phyloP scores from a whole-genome alignment of 495 filamentous ascomycete species.

The Trichoderma erinaceum region DNA sequence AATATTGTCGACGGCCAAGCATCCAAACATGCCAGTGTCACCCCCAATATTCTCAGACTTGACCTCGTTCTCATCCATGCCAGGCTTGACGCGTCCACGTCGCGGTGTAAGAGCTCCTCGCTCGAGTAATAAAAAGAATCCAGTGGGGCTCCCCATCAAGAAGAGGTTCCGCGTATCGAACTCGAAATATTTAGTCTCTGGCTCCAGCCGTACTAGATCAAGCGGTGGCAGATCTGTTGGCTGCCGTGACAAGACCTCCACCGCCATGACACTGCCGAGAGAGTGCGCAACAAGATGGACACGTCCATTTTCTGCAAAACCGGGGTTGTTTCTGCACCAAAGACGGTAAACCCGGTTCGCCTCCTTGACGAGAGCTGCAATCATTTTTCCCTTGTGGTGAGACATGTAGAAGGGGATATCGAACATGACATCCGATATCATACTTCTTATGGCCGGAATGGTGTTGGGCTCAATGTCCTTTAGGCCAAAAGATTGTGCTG shows the following conservation, averaged over 20 bases:
- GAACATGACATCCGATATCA: conserved; percentile 95
- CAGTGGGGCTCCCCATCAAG: conserved; percentile 84
- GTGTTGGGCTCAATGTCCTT: conserved; percentile 89
- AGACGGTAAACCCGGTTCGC: conserved; percentile 89
- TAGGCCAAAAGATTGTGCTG: conserved; percentile 62
- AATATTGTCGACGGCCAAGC: conserved; percentile 87
- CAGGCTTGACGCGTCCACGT: conserved; percentile 65
- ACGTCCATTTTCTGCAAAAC: conserved; percentile 69
- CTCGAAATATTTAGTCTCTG: conserved; percentile 66
- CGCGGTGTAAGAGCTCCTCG: conserved; percentile 76
- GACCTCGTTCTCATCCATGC: conserved; percentile 55
- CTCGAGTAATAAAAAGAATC: conserved; percentile 88
- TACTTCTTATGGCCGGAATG: conserved; percentile 77
- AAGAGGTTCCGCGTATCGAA: conserved; percentile 89
- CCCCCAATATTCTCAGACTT: conserved; percentile 61
- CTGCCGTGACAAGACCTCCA: conserved; percentile 85
- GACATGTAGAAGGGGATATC: conserved; percentile 97
- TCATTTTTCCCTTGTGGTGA: conserved; percentile 92
- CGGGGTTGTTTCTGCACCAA: conserved; percentile 89
- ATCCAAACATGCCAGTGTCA: conserved; percentile 74
- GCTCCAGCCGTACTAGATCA: conserved; percentile 39
- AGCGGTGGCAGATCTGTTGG: conserved; percentile 57
- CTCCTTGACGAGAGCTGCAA: conserved; percentile 79
- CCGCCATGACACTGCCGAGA: conserved; percentile 84
- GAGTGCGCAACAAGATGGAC: conserved; percentile 94